These are phyloP conservation scores for Beverwykella pulmonaria DNA, from an alignment of 495 filamentous ascomycete genomes.

Conservation along the genomic window DNA sequence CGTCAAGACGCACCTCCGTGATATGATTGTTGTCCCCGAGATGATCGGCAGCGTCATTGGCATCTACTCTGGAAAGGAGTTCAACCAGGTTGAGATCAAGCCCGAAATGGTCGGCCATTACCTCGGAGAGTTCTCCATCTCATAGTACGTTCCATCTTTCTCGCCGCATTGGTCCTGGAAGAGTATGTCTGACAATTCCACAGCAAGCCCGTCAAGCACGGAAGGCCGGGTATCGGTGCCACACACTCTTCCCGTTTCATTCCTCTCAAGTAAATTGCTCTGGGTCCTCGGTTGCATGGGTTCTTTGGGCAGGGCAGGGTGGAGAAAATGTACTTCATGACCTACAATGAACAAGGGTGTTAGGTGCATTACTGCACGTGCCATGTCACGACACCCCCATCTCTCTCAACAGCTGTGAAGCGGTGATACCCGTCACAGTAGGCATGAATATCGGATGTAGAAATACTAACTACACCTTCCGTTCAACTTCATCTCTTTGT, in stretches of 20 bases:
- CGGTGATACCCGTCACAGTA: constrained; percentile 1
- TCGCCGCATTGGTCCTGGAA: neutral
- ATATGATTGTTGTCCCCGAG: constrained; percentile 99
- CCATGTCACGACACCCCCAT: neutral
- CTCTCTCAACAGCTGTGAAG: constrained; percentile 8
- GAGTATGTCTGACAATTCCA: constrained; percentile 44
- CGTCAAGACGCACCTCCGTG: constrained; percentile 97
- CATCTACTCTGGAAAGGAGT: constrained; percentile 99
- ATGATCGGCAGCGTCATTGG: constrained; percentile 98
- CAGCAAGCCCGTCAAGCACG: constrained; percentile 99
- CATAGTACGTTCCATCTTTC: constrained; percentile 73
- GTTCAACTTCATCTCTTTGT: neutral
- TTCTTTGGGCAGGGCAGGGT: constrained; percentile 21
- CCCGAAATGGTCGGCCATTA: constrained; percentile 99
- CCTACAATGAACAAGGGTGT: constrained; percentile 34
- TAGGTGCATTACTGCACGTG: constrained; percentile 27
- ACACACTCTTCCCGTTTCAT: constrained; percentile 99
- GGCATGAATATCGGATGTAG: constrained; percentile 8
- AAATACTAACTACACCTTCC: constrained; percentile 4
- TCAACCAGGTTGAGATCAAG: constrained; percentile 99
- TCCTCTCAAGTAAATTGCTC: constrained; percentile 82
- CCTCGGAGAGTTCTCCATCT: constrained; percentile 98
- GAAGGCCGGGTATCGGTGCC: constrained; percentile 99
- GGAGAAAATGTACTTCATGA: constrained; percentile 37
- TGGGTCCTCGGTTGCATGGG: constrained; percentile 39